A percentile compares a stretch with the other conserved stretches of the same genome.
phyloP scores from a whole-genome alignment of 2,329 filamentous ascomycete genomes.

The Neofusicoccum laricinum region DNA sequence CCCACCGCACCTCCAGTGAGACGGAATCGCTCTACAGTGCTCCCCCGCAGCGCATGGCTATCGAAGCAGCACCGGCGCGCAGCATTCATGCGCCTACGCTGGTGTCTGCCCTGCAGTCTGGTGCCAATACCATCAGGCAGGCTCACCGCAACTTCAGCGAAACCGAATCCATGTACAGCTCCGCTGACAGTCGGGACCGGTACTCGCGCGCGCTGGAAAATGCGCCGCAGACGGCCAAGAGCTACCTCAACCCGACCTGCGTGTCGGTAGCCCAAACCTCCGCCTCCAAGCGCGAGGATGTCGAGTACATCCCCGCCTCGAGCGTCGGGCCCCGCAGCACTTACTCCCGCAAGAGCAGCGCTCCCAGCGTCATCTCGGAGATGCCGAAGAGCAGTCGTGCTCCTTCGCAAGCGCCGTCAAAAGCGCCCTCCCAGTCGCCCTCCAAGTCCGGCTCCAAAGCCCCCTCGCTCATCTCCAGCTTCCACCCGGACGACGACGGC shows the following conservation, averaged over 20 bases:
- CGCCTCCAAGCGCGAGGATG: conserved; percentile 23
- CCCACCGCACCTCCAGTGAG: conserved; percentile 36
- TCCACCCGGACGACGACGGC: conserved; percentile 30
- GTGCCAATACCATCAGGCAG: conserved; percentile 8
- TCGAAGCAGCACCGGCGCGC: conserved; percentile 36
- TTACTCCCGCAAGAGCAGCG: conserved; percentile 14
- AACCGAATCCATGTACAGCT: conserved; percentile 25
- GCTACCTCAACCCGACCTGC: conserved; percentile 27
- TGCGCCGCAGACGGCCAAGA: conserved; percentile 12
- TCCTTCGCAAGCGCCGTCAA: background rate
- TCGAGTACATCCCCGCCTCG: conserved; percentile 36
- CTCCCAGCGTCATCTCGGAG: conserved; percentile 18
- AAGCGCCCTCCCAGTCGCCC: background rate
- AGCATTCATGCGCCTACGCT: conserved; percentile 27
- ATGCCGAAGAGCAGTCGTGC: conserved; percentile 9
- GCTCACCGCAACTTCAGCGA: conserved; percentile 37
- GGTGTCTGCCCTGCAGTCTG: conserved; percentile 15
- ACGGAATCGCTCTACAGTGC: conserved; percentile 26
- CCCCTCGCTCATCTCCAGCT: conserved; percentile 32
- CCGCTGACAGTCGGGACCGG: conserved; percentile 20
- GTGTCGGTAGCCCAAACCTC: conserved; percentile 28
- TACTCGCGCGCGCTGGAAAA: conserved; percentile 14
- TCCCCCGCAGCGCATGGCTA: conserved; percentile 30
- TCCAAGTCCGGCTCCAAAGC: conserved; percentile 2
- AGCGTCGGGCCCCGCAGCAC: conserved; percentile 6